These are phyloP conservation scores for Phialemonium atrogriseum DNA, from an alignment of 2,329 filamentous ascomycete genomes.

Conservation along the genomic window DNA sequence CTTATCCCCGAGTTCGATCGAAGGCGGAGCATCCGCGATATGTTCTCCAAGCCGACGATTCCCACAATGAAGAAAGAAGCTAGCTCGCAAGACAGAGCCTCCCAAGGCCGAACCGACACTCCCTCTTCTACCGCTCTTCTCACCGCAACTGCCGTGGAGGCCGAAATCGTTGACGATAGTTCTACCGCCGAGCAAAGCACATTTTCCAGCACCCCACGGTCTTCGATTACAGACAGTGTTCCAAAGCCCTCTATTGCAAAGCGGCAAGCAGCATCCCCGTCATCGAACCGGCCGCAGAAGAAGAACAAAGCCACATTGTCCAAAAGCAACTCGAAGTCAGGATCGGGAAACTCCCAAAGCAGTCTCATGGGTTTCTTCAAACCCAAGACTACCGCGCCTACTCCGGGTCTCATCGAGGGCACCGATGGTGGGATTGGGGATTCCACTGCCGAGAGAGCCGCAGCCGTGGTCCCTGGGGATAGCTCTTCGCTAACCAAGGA, in stretches of 20 bases:
- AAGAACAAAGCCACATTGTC: slow-evolving; percentile 25
- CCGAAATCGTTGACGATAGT: too few relatives aligned
- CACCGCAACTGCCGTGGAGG: too few relatives aligned
- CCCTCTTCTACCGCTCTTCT: too few relatives aligned
- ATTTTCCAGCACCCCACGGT: too few relatives aligned
- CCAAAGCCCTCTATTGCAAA: slow-evolving; percentile 10
- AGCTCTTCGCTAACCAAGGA: slow-evolving; percentile 1
- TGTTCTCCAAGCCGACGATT: slow-evolving; percentile 63
- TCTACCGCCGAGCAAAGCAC: too few relatives aligned
- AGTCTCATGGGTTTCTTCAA: slow-evolving; percentile 77
- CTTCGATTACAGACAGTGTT: slow-evolving; percentile 1
- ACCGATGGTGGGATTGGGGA: background rate
- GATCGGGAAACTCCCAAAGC: slow-evolving; percentile 29
- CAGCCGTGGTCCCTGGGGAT: background rate
- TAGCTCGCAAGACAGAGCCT: too few relatives aligned
- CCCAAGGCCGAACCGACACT: too few relatives aligned
- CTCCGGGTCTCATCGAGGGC: background rate
- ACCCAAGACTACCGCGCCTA: slow-evolving; percentile 34
- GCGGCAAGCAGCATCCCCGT: slow-evolving; percentile 11
- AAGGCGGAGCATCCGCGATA: slow-evolving; percentile 79
- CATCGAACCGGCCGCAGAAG: slow-evolving; percentile 22
- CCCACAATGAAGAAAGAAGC: slow-evolving; percentile 9
- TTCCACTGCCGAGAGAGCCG: background rate
- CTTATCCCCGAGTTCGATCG: slow-evolving; percentile 83
- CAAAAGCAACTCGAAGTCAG: slow-evolving; percentile 21